Evolutionary conservation across 345 rosid genomes (phyloP), one percentile per base, ranked within the genome.

Genomic region (Brassica cretica): DNA sequence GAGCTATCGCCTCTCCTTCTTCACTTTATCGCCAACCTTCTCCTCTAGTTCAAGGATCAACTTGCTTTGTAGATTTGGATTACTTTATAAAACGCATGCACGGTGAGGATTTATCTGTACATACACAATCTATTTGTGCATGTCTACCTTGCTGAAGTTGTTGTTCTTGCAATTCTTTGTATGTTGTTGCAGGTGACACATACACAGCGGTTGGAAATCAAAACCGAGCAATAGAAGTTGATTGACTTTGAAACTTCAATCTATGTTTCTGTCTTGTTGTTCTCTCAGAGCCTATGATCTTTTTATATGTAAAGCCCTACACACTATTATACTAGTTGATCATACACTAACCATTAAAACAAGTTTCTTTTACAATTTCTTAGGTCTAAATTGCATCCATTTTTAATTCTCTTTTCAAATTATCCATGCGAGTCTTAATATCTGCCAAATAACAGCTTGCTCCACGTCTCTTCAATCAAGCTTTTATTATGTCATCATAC

Each of bases 51-150:
- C 90, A 88, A 83, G 93, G 93, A 75, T 75, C 89, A 60, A 73
- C 88, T 67, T 91, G 94, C 82, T 89, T 92, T 84, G 84, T 88
- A 30, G 96, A 92, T 82, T 70, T 92, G 85, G 96, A 89, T 81
- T 84, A 78, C 80, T 89, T 92, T 66, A 86, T 88, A 5, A 92
- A 88, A 81, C 84, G 86, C 84, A 87, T 92, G 97, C 97, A 89
- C 74, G 98, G 98, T 94, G 72, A 72, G 84, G 84, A 59, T 39
- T 41, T 55, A 58, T 12, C 14, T 3, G 16, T 10, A 41, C 14
- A 3, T 2, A 18, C 68, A 21, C 24, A 21, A 29, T 53, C 7
- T 11, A 11, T 77, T 77, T 25, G 5, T 8, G 3, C 72, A 39
- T 16, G 24, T 27, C 6, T 64, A 3, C 27, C 15, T 63, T 33